Evolutionary conservation across 108 stramenopile genomes (phyloP).

Genomic region (Cyclotella choctawhatcheeana): DNA sequence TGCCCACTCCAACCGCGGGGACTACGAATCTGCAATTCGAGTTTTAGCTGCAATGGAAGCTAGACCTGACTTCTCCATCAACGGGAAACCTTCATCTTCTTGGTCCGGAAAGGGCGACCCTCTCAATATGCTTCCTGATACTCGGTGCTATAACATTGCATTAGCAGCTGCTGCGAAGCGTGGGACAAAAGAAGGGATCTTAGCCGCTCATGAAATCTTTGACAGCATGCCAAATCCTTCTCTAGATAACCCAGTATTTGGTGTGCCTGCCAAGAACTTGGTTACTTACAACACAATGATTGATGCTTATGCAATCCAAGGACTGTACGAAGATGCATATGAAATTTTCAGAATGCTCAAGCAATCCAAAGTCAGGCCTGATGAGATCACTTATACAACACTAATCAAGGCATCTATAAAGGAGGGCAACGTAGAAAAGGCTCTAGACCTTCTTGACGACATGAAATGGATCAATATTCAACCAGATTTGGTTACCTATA

Average conservation of each 20-base stretch:
- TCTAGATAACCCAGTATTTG: constrained; percentile 38
- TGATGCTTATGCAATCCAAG: constrained; percentile 59
- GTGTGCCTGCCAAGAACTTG: constrained; percentile 58
- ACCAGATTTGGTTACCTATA: constrained; percentile 75
- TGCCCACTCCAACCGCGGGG: constrained; percentile 73
- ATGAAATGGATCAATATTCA: constrained; percentile 77
- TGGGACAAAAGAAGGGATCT: constrained; percentile 56
- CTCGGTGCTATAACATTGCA: constrained; percentile 77
- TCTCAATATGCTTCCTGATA: constrained; percentile 71
- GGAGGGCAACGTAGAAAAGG: constrained; percentile 54
- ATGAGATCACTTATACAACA: constrained; percentile 77
- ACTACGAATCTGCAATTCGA: constrained; percentile 60
- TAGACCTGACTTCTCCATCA: constrained; percentile 47
- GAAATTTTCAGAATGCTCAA: constrained; percentile 65
- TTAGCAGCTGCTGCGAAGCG: constrained; percentile 74
- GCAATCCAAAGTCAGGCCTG: constrained; percentile 61
- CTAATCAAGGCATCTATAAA: constrained; percentile 77
- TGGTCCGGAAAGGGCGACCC: constrained; percentile 78
- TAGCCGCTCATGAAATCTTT: constrained; percentile 65
- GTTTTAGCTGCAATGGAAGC: constrained; percentile 83
- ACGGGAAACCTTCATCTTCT: constrained; percentile 47
- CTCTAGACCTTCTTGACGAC: constrained; percentile 73
- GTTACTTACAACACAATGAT: constrained; percentile 87
- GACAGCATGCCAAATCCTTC: constrained; percentile 60
- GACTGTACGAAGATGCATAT: constrained; percentile 65